Evolutionary conservation across 1,284 basidiomycete genomes (phyloP), one percentile per base, ranked within the genome.

Genomic region (Apiotrichum sp.): DNA sequence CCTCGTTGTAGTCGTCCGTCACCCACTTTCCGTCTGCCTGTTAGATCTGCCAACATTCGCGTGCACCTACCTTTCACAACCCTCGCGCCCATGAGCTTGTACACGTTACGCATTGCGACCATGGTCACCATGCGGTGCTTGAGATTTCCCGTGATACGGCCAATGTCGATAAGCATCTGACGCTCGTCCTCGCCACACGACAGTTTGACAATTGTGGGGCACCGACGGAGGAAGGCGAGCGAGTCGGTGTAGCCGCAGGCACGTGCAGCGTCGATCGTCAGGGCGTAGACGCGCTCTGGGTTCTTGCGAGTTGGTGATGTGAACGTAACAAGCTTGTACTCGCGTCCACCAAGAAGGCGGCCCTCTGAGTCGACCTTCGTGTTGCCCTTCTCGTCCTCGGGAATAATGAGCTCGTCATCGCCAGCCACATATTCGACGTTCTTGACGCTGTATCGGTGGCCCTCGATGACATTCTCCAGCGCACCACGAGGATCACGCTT

Each of bases 211-310:
- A 96, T 87, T 36, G 90, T 83, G 0, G 86, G 85, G 65, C 95
- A 95, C 6, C 89, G 83, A 10, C 96, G 86, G 77, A 97, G 95
- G 74, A 98, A 97, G 75, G 96, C 97, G 10, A 98, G 80, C 8
- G 93, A 97, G 75, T 98, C 96, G 55, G 91, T 85, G 77, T 93
- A 98, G 2, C 95, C 96, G 41, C 90, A 93, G 3, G 89, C 89
- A 32, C 95, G 85, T 0, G 95, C 95, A 4, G 93, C 93, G 69
- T 98, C 95, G 61, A 98, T 97, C 10, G 95, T 91, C 45, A 98
- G 86, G 82, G 96, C 89, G 78, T 97, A 98, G 60, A 86, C 81
- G 50, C 88, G 83, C 49, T 89, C 83, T 5, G 90, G 86, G 69
- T 97, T 78, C 0, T 69, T 82, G 55, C 93, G 84, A 50, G 83